Percentiles rank a stretch among this genome's conserved stretches.
Evolutionary conservation across 306 rosid genomes (phyloP).

Genomic region (Neltuma alba): DNA sequence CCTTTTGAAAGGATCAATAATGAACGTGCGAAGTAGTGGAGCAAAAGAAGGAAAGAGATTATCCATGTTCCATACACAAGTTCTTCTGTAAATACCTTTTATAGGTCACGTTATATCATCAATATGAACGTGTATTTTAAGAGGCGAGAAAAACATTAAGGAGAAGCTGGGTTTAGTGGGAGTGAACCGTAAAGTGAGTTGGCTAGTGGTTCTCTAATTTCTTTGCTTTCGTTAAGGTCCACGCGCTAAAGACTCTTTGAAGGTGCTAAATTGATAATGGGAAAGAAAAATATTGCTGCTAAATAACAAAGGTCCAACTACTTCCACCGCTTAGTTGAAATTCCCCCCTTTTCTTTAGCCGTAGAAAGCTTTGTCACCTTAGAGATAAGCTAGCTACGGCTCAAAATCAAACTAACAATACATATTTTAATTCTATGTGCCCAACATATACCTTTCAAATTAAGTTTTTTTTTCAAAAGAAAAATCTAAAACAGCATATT

Average conservation of each 20-base stretch:
- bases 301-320: slow-evolving; percentile 58
- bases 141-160: slow-evolving; percentile 5
- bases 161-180: slow-evolving; percentile 33
- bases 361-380: slow-evolving; percentile 49
- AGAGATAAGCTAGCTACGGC: slow-evolving; percentile 35
- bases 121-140: slow-evolving; percentile 29
- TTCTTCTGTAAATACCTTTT: slow-evolving; percentile 9
- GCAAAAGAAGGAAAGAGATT: neutral
- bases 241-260: slow-evolving; percentile 64
- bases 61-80: neutral
- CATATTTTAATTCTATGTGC: slow-evolving; percentile 2
- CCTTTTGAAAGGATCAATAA: neutral
- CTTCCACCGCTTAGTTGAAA: slow-evolving; percentile 74
- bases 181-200: slow-evolving; percentile 48
- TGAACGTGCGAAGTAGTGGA: neutral
- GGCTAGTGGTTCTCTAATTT: slow-evolving; percentile 20
- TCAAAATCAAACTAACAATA: slow-evolving; percentile 24
- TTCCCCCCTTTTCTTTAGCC: slow-evolving; percentile 25
- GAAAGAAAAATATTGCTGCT: slow-evolving; percentile 13
- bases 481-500: neutral
- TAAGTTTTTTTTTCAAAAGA: no score
- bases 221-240: slow-evolving; percentile 58
- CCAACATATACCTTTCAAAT: neutral
- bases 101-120: neutral
- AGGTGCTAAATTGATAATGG: slow-evolving; percentile 31